Evolutionary conservation across 495 filamentous ascomycete genomes (phyloP).

Genomic region (Annulohypoxylon bovei): DNA sequence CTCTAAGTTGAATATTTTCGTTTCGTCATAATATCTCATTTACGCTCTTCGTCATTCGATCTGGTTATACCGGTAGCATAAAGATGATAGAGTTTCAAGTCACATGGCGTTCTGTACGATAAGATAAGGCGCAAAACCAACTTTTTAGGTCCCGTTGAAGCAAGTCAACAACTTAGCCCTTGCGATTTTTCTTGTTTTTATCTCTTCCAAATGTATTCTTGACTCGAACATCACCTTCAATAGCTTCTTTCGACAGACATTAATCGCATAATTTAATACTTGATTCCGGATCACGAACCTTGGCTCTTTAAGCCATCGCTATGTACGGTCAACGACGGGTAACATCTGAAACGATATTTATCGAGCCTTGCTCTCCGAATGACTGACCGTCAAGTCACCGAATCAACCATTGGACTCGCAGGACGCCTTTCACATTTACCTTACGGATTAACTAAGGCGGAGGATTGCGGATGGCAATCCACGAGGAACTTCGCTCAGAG

Average conservation of each 20-base stretch:
- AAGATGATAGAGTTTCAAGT: background rate
- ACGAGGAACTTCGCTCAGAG: slow-evolving; percentile 41
- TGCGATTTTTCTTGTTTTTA: slow-evolving; percentile 7
- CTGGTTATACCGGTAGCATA: too few species aligned
- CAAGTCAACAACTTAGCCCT: background rate
- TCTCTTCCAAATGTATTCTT: background rate
- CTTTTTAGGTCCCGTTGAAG: slow-evolving; percentile 4
- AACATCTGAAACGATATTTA: slow-evolving; percentile 33
- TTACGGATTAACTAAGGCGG: slow-evolving; percentile 37
- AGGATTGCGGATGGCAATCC: slow-evolving; percentile 46
- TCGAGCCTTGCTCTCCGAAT: slow-evolving; percentile 46
- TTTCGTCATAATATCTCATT: too few species aligned
- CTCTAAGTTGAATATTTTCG: too few species aligned
- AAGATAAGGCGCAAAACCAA: slow-evolving; percentile 24
- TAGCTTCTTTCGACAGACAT: background rate
- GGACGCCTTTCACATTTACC: slow-evolving; percentile 47
- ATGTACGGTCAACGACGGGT: slow-evolving; percentile 38
- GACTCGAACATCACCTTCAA: background rate
- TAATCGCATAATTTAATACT: background rate
- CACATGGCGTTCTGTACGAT: slow-evolving; percentile 16
- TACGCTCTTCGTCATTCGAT: too few species aligned
- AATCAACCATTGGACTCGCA: slow-evolving; percentile 46
- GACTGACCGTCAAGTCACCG: slow-evolving; percentile 48
- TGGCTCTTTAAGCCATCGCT: slow-evolving; percentile 32
- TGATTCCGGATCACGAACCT: background rate